phyloP scores from a whole-genome alignment of 768 basidiomycete genomes.

The Mycena maculata region DNA sequence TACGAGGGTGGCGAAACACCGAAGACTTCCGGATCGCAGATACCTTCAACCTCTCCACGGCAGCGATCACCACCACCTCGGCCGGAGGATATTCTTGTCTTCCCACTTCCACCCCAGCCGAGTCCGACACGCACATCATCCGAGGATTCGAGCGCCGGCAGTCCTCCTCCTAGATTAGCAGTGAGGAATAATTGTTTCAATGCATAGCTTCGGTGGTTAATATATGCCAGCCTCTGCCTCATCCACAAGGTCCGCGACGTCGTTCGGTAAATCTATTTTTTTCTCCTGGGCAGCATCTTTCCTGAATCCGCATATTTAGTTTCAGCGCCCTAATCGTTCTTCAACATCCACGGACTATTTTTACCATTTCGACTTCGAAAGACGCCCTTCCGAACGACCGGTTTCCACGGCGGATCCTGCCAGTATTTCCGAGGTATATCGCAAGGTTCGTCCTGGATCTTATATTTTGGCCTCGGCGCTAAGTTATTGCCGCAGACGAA shows the following conservation, averaged over 20 bases:
- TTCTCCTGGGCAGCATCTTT: no score
- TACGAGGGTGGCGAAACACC: background rate
- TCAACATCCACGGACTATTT: constrained; percentile 19
- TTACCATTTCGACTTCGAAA: constrained; percentile 32
- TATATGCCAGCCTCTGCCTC: background rate
- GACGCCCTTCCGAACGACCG: constrained; percentile 17
- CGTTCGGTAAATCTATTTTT: background rate
- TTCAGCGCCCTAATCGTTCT: background rate
- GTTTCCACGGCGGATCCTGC: background rate
- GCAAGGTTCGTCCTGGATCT: constrained; percentile 13
- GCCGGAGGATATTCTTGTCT: constrained; percentile 25
- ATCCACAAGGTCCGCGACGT: constrained; percentile 18
- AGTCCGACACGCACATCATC: background rate
- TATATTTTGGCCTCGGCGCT: background rate
- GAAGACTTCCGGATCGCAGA: background rate
- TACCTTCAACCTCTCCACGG: background rate
- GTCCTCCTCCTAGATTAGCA: constrained; percentile 17
- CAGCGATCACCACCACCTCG: background rate
- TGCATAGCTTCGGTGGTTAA: background rate
- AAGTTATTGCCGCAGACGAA: constrained; percentile 12
- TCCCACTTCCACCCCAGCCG: constrained; percentile 30
- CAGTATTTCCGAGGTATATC: constrained; percentile 28
- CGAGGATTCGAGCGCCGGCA: background rate
- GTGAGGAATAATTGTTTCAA: background rate
- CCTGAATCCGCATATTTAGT: background rate